phyloP scores from a whole-genome alignment of 106 monocot species.

The Amphibolis antarctica region DNA sequence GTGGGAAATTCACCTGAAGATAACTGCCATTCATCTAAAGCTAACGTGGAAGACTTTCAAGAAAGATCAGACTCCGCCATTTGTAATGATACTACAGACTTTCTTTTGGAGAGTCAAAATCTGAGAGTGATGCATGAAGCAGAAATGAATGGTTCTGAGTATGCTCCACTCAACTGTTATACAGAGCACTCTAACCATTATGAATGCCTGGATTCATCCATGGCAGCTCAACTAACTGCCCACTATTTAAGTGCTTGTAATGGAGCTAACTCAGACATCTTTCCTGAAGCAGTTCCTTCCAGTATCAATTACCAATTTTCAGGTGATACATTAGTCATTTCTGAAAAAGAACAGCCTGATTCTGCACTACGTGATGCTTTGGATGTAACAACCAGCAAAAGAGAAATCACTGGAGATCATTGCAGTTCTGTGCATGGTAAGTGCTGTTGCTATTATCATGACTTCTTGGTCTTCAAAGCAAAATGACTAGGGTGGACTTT shows the following conservation, averaged over 20 bases:
- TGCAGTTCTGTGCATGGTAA: slow-evolving; percentile 2
- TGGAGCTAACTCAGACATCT: not conserved
- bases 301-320: not conserved
- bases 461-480: not conserved
- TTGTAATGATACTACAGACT: not conserved
- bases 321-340: not conserved
- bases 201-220: not conserved
- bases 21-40: not conserved
- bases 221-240: not conserved
- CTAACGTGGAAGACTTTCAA: not conserved
- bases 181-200: not conserved
- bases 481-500: not conserved
- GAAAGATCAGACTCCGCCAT: not conserved
- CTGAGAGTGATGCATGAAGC: not conserved
- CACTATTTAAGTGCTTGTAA: not conserved
- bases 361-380: not conserved
- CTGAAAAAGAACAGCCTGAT: not conserved
- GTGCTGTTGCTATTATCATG: not conserved
- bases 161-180: not conserved
- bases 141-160: not conserved
- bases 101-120: not conserved
- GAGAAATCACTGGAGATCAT: slow-evolving; percentile 1
- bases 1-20: not conserved
- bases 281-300: not conserved
- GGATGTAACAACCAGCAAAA: not conserved